A percentile compares a stretch with the other conserved stretches of the same genome.
Conservation (phyloP, 768 basidiomycete genomes). For the Dentipellis sp. region DNA sequence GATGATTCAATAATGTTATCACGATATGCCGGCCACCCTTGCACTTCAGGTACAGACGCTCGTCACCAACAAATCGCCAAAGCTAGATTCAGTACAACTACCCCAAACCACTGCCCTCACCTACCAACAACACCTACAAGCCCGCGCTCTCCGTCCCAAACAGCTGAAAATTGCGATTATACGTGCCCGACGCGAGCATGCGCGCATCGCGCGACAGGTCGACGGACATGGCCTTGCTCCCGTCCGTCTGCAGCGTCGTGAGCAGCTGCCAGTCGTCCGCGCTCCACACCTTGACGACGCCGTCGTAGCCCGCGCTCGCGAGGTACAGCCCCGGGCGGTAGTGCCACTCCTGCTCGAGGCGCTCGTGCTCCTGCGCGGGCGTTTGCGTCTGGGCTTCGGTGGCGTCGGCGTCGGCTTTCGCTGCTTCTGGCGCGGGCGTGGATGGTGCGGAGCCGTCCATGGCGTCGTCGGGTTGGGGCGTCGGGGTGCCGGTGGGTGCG, state of each 20-base stretch:
- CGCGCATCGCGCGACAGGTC: slow-evolving; percentile 81
- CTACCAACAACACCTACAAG: not conserved
- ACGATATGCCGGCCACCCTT: too few relatives aligned
- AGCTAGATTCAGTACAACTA: too few relatives aligned
- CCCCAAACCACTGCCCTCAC: too few relatives aligned
- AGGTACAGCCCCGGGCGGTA: slow-evolving; percentile 89
- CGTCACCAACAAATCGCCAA: too few relatives aligned
- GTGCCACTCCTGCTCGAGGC: slow-evolving; percentile 56
- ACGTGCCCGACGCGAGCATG: slow-evolving; percentile 82
- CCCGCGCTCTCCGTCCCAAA: slow-evolving; percentile 52
- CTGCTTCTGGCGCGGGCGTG: slow-evolving; percentile 18
- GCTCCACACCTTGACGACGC: slow-evolving; percentile 92
- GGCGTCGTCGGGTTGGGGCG: slow-evolving; percentile 20
- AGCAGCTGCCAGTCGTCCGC: slow-evolving; percentile 97
- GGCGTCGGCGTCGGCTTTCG: slow-evolving; percentile 12
- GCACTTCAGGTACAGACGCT: too few relatives aligned
- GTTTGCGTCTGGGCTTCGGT: slow-evolving; percentile 2
- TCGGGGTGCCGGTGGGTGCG: not conserved
- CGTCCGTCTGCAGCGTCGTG: slow-evolving; percentile 82
- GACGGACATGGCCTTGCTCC: slow-evolving; percentile 98
- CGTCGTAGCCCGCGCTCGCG: slow-evolving; percentile 91
- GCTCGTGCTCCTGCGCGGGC: slow-evolving; percentile 16
- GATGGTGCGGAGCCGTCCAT: slow-evolving; percentile 40
- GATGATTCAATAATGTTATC: too few relatives aligned
- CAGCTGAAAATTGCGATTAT: slow-evolving; percentile 90